Evolutionary conservation across 371 early-diverging fungal genomes (phyloP).

Genomic region (Sporodiniella umbellata): DNA sequence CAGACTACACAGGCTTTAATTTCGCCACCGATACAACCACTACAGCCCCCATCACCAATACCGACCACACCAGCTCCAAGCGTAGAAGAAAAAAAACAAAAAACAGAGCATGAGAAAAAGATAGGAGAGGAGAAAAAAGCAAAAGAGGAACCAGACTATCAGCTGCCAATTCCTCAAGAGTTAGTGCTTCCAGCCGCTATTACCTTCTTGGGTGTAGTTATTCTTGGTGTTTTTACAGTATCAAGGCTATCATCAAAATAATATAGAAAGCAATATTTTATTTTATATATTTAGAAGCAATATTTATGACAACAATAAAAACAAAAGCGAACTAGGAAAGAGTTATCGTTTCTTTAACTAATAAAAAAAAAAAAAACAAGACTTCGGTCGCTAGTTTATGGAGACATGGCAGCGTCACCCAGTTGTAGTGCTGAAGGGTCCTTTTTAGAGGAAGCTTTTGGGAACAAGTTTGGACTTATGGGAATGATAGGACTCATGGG

Average conservation of each 20-base stretch:
- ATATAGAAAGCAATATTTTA: too few species aligned
- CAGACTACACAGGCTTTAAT: too few species aligned
- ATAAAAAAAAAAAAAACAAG: too few species aligned
- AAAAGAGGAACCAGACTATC: constrained; percentile 10
- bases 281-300: too few species aligned
- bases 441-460: constrained; percentile 10
- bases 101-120: background rate
- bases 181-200: constrained; percentile 53
- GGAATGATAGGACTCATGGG: constrained; percentile 48
- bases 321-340: too few species aligned
- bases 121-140: background rate
- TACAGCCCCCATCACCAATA: too few species aligned
- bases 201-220: constrained; percentile 55
- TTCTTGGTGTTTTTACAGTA: constrained; percentile 53
- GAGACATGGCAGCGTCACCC: background rate
- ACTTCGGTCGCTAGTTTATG: background rate
- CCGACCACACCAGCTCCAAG: background rate
- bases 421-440: background rate
- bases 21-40: too few species aligned
- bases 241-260: constrained; percentile 28
- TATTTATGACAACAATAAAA: too few species aligned
- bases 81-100: background rate
- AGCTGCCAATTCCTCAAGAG: constrained; percentile 46
- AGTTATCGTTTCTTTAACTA: too few species aligned
- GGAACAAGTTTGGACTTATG: constrained; percentile 40